Percentiles rank a stretch among this genome's conserved stretches.
Conservation (phyloP, 192 early-diverging fungal species). For the Funneliformis mosseae region DNA sequence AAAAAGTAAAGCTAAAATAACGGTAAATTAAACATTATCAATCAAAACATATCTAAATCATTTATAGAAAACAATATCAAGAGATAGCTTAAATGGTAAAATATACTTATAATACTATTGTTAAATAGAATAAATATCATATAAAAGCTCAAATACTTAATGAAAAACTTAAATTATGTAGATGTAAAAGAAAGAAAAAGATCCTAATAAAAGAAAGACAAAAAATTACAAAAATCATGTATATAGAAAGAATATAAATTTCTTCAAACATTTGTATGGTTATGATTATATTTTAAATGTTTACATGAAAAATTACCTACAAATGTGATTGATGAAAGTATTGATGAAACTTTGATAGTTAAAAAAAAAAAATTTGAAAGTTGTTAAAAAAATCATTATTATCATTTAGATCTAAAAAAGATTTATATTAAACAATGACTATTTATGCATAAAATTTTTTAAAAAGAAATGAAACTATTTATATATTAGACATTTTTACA, state of each 20-base stretch:
- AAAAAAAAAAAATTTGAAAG: conserved; percentile 14
- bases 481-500: conserved; percentile 7
- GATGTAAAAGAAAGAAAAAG: conserved; percentile 4
- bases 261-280: conserved; percentile 1
- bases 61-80: conserved; percentile 5
- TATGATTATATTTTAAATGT: conserved; percentile 31
- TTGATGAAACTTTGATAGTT: conserved; percentile 12
- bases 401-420: conserved; percentile 17
- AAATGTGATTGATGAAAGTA: conserved; percentile 3
- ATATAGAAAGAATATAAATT: background rate
- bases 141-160: background rate
- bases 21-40: background rate
- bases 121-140: background rate
- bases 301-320: conserved; percentile 5
- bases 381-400: conserved; percentile 14
- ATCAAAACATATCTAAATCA: background rate
- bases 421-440: conserved; percentile 1
- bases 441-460: conserved; percentile 23
- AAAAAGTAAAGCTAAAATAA: background rate
- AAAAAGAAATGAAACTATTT: conserved; percentile 1
- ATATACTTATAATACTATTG: conserved; percentile 1
- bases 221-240: conserved; percentile 14
- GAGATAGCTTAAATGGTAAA: background rate
- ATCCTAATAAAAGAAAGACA: background rate
- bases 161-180: conserved; percentile 15